Base-by-base conservation (phyloP, 805 yeast genomes). In the Kodamaea lidongshanica region DNA sequence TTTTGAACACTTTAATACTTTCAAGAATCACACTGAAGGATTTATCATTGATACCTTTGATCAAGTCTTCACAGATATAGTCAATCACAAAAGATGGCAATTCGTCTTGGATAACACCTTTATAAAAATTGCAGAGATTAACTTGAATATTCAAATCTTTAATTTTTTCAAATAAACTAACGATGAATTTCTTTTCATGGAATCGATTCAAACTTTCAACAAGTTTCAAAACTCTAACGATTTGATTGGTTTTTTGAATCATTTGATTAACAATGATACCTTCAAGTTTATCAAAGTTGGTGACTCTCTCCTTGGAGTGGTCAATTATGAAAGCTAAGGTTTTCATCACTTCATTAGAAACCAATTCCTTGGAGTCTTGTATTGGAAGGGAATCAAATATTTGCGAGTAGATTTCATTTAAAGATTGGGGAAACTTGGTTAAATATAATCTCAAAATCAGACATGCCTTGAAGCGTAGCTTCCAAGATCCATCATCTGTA, bases 401-500 rank as follows among this genome's bases (percentile, higher is more conserved):
- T 1, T 33, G 24, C 3, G 47, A 34, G 33, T 63, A 66, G 6
- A 71, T 36, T 2, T 41, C 23, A 5, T 62, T 50, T 11, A 74
- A 43, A 2, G 48, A 33, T 1, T 37, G 31, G 2, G 77, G 72
- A 30, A 56, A 59, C 2, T 46, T 40, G 3, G 44, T 45, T n/a
- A 70, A 52, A 9, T 71, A 34, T 0, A 64, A 45, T 11, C 62
- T 50, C 6, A 70, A 44, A 19, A 76, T 44, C 17, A 54, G 56
- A 5, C 72, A 61, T 0, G 83, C 55, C 31, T 67, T 68, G 23
- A 72, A 58, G 36, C 92, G 59, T 12, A 82, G 53, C 39, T 72
- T 77, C 81, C 88, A 78, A 2, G 79, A 67, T 6, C 61, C 54
- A 6, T 61, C 66, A 31, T 63, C 65, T 31, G 52, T 52, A 24